Evolutionary conservation across 169 alveolate species (phyloP), one percentile per base, ranked within the genome.

Genomic region (Babesia caballi): DNA sequence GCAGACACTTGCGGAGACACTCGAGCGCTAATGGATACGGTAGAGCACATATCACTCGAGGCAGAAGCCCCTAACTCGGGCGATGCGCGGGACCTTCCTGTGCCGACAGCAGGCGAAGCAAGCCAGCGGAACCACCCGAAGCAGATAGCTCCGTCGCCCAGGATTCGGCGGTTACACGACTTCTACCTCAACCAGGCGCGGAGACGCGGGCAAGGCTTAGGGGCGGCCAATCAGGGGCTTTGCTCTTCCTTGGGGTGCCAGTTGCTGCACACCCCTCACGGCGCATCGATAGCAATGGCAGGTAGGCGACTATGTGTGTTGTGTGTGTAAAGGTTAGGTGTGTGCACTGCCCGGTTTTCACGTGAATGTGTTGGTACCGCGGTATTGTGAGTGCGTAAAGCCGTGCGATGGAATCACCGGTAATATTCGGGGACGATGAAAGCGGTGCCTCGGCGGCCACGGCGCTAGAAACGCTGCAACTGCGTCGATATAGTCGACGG

Each of bases 131-230:
- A 38, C 19, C 57, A 33, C 2, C 32, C 9, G 8, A 51, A 63
- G 32, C 30, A 42, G 28, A 33, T 44, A 5, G 19, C 66, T 15
- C 27, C 50, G 14, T 83, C 87, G 15, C 76, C 60, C 15, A 67
- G 32, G 49, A 57, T 68, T 28, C 51, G 76, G 28, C 69, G 72
- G 15, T 78, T 78, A 32, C 72, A 78, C 30, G 87, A 47, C 36
- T 78, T 68, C 19, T 78, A 78, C 47, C 19, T 53, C 12, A 19
- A 51, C 21, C 67, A 78, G 28, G 57, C 82, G 53, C 46, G 28
- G 36, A 61, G 33, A 7, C 60, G 57, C 28, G 27, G 54, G 4
- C 33, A 42, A 0, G 83, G 28, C 38, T 56, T 56, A 11, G 17
- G 28, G 19, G 32, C 66, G 7, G 66, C 47, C 11, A 5, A 32